Conservation (phyloP, 495 filamentous ascomycete species). For the Aspergillus panamensis region DNA sequence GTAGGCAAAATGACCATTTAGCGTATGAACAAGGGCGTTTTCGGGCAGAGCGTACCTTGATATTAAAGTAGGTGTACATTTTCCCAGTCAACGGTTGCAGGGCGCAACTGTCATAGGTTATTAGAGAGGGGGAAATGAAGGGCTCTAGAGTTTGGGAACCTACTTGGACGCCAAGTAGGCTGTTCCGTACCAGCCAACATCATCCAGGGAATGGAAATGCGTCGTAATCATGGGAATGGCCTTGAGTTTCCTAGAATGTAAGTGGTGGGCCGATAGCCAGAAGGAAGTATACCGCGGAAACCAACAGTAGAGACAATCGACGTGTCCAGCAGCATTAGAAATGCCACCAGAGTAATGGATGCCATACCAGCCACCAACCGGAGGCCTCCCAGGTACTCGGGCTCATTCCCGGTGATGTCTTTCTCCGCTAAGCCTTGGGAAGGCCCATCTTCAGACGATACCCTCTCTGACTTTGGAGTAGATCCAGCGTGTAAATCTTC, state of each 20-base stretch:
- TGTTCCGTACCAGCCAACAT: slow-evolving; percentile 11
- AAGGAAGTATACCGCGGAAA: background rate
- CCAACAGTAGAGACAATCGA: background rate
- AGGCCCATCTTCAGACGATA: no score
- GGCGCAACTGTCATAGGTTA: background rate
- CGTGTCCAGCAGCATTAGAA: background rate
- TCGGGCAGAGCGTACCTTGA: background rate
- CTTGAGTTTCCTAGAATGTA: background rate
- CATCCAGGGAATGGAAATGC: background rate
- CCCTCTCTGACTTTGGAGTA: no score
- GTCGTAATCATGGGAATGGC: background rate
- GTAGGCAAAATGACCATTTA: slow-evolving; percentile 1
- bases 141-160: background rate
- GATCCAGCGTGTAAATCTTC: no score
- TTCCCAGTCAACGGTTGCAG: slow-evolving; percentile 11
- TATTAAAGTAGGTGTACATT: slow-evolving; percentile 7
- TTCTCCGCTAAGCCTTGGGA: no score
- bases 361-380: background rate
- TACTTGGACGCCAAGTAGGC: background rate
- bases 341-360: background rate
- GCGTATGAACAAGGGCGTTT: background rate
- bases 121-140: background rate
- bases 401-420: background rate
- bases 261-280: background rate
- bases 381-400: background rate